phyloP scores from a whole-genome alignment of 1,139 yeast genomes.

The Diutina scorzettiae region DNA sequence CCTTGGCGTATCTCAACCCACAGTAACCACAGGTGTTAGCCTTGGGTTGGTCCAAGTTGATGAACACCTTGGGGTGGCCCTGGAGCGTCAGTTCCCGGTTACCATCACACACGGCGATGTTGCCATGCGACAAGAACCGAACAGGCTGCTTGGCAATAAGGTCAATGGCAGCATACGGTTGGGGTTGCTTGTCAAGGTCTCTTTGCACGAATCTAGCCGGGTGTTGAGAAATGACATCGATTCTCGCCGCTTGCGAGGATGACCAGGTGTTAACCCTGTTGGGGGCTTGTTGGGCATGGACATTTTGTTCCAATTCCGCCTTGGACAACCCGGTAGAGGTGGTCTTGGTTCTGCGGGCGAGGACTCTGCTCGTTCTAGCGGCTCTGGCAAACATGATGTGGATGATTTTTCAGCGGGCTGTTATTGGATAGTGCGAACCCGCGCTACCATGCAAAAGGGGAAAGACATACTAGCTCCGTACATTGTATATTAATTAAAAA shows the following conservation, averaged over 20 bases:
- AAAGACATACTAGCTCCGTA: too few species aligned
- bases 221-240: constrained; percentile 41
- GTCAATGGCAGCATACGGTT: constrained; percentile 77
- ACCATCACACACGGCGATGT: constrained; percentile 77
- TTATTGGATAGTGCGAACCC: constrained; percentile 2
- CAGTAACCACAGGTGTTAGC: constrained; percentile 73
- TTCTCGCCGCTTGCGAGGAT: constrained; percentile 49
- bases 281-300: constrained; percentile 53
- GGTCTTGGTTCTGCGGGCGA: constrained; percentile 5
- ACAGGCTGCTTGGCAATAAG: constrained; percentile 68
- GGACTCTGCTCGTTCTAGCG: constrained; percentile 2
- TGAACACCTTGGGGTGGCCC: constrained; percentile 80
- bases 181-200: constrained; percentile 60
- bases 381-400: constrained; percentile 2
- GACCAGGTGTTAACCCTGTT: constrained; percentile 68
- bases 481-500: constrained; percentile 3
- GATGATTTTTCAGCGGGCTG: not conserved
- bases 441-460: constrained; percentile 5
- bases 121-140: constrained; percentile 40
- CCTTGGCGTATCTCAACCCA: constrained; percentile 54
- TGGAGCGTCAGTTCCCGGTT: constrained; percentile 56
- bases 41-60: constrained; percentile 68
- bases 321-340: constrained; percentile 1
- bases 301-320: constrained; percentile 22
- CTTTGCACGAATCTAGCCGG: constrained; percentile 61